Conservation (phyloP, 2,329 filamentous ascomycete species). For the Dactylellina leptospora region DNA sequence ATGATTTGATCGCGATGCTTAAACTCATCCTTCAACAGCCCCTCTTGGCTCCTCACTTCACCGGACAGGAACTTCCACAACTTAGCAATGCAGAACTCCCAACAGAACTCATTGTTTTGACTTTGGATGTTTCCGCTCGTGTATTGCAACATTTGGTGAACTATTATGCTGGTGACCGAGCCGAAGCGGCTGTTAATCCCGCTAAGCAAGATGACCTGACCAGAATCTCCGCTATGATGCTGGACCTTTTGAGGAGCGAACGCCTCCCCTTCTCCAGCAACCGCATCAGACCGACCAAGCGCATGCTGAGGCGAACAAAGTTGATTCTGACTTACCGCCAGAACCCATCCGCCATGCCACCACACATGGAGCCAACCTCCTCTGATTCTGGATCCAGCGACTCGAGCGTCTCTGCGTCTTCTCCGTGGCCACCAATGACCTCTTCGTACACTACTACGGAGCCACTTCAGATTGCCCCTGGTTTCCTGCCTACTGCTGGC, state of each 20-base stretch:
- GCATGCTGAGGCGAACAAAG: constrained; percentile 40
- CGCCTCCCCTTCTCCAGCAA: constrained; percentile 49
- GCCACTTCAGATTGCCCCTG: constrained; percentile 38
- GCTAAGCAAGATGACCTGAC: constrained; percentile 43
- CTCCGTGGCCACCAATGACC: constrained; percentile 46
- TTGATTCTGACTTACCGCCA: constrained; percentile 43
- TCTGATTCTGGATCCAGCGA: constrained; percentile 36
- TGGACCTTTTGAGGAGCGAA: constrained; percentile 47
- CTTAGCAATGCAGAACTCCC: constrained; percentile 44
- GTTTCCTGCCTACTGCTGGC: constrained; percentile 28
- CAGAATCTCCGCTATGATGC: constrained; percentile 51
- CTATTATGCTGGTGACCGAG: constrained; percentile 39
- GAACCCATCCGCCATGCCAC: constrained; percentile 39
- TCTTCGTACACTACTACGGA: constrained; percentile 25
- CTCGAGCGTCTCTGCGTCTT: constrained; percentile 29
- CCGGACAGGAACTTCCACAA: constrained; percentile 48
- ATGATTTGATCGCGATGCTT: constrained; percentile 42
- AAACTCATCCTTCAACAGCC: constrained; percentile 49
- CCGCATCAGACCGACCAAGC: constrained; percentile 51
- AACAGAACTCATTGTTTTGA: constrained; percentile 50
- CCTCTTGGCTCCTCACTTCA: constrained; percentile 46
- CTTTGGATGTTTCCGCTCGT: constrained; percentile 48
- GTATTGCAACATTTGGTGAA: constrained; percentile 43
- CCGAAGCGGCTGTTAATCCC: constrained; percentile 26
- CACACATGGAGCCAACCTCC: constrained; percentile 43